A percentile compares a stretch with the other conserved stretches of the same genome.
Evolutionary conservation across 345 rosid genomes (phyloP).

Genomic region (Isatis tinctoria): DNA sequence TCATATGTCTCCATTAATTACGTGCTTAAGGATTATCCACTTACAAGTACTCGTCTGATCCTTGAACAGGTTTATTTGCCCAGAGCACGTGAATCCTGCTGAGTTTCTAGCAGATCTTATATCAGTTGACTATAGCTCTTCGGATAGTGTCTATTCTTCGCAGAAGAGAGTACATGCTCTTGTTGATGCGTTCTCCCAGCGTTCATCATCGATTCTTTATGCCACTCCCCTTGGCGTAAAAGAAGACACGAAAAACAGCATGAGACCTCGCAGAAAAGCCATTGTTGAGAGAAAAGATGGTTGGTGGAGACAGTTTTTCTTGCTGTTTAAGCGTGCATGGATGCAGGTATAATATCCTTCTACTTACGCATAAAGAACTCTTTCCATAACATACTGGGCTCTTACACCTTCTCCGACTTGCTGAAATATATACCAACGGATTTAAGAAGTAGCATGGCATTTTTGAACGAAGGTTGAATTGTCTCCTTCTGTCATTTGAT

Average conservation of each 20-base stretch:
- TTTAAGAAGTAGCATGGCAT: not conserved
- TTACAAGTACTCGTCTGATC: slow-evolving; percentile 15
- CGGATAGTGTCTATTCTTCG: slow-evolving; percentile 71
- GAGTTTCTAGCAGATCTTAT: slow-evolving; percentile 98
- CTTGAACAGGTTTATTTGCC: slow-evolving; percentile 67
- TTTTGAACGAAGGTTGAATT: not conserved
- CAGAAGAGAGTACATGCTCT: slow-evolving; percentile 86
- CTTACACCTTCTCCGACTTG: not conserved
- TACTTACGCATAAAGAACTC: not conserved
- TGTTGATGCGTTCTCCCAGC: slow-evolving; percentile 72
- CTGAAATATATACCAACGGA: not conserved
- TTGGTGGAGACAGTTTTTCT: slow-evolving; percentile 88
- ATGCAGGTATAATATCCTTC: slow-evolving; percentile 64
- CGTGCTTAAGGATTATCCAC: not conserved
- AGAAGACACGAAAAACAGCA: slow-evolving; percentile 31
- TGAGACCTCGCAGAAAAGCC: slow-evolving; percentile 37
- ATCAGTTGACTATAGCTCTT: slow-evolving; percentile 83
- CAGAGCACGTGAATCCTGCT: slow-evolving; percentile 92
- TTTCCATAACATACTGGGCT: not conserved
- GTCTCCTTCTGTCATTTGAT: not conserved
- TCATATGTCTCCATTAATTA: not conserved
- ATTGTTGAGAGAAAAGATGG: slow-evolving; percentile 47
- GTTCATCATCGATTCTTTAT: slow-evolving; percentile 50
- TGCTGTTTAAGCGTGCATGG: slow-evolving; percentile 94
- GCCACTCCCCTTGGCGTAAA: slow-evolving; percentile 56